Conservation (phyloP, 2,329 filamentous ascomycete species). For the Chaetomium sp. region DNA sequence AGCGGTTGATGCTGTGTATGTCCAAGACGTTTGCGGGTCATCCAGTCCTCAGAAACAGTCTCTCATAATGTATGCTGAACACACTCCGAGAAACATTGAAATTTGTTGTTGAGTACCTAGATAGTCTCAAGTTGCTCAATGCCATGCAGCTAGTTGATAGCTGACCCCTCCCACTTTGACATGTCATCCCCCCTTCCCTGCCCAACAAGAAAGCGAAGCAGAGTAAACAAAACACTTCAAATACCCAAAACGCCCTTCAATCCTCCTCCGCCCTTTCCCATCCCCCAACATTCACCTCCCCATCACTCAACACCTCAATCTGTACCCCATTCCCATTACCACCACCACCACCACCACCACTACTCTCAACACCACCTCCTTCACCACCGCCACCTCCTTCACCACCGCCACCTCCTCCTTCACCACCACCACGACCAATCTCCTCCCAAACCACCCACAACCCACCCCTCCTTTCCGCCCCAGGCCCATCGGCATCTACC, state of each 20-base stretch:
- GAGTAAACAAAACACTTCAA: no score
- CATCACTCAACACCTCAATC: constrained; percentile 30
- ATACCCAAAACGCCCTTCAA: neutral
- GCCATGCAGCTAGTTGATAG: no score
- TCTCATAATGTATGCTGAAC: no score
- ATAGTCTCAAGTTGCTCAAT: no score
- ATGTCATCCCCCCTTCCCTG: no score
- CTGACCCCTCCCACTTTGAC: no score
- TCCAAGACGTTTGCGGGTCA: no score
- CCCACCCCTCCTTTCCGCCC: constrained; percentile 44
- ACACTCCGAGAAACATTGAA: no score
- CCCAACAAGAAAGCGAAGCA: neutral
- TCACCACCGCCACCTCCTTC: constrained; percentile 46
- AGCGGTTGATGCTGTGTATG: no score
- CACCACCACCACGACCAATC: constrained; percentile 39
- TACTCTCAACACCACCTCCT: constrained; percentile 37
- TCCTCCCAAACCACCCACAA: constrained; percentile 79
- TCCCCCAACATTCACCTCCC: constrained; percentile 11
- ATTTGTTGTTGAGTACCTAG: no score
- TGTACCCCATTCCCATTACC: constrained; percentile 45
- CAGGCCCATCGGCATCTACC: constrained; percentile 65
- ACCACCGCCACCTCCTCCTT: constrained; percentile 30
- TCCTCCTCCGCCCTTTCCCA: constrained; percentile 21
- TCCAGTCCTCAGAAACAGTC: no score
- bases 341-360: constrained; percentile 35